phyloP scores from a whole-genome alignment of 495 filamentous ascomycete genomes.

The Articulospora tetracladia region DNA sequence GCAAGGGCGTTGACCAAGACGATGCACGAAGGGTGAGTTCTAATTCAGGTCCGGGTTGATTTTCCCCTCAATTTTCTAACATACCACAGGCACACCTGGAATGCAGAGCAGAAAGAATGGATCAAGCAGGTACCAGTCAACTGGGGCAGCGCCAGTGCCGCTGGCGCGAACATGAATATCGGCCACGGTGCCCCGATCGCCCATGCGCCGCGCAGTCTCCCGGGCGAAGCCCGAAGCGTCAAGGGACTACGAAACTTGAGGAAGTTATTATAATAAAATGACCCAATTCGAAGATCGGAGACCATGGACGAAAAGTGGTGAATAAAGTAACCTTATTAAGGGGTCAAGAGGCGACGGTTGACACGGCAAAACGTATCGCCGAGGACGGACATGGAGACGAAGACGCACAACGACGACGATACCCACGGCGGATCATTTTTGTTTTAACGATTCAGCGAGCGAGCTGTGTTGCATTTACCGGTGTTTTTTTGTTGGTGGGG shows the following conservation, averaged over 20 bases:
- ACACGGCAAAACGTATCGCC: no score
- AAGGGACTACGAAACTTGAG: conserved; percentile 12
- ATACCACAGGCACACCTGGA: conserved; percentile 19
- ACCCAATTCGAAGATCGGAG: no score
- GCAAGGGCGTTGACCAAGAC: conserved; percentile 57
- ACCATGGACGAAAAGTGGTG: no score
- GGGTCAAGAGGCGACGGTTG: no score
- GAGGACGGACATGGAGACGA: no score
- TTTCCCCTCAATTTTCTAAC: conserved; percentile 5
- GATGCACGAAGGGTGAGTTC: conserved; percentile 57
- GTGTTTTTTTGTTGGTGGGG: background rate
- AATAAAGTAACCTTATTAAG: no score
- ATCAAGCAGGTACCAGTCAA: conserved; percentile 7
- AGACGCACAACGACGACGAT: background rate
- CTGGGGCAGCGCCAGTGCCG: background rate
- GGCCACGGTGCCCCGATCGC: background rate
- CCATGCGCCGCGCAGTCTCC: conserved; percentile 17
- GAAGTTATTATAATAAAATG: conserved; percentile 2
- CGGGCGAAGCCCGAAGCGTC: conserved; percentile 5
- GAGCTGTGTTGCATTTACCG: background rate
- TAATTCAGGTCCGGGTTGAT: background rate
- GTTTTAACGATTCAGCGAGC: background rate
- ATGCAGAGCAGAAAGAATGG: conserved; percentile 24
- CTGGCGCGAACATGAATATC: background rate
- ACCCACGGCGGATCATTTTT: background rate